Evolutionary conservation across 2,329 filamentous ascomycete species (phyloP), one percentile per base, ranked within the genome.

Genomic region (Penicillium sp.): DNA sequence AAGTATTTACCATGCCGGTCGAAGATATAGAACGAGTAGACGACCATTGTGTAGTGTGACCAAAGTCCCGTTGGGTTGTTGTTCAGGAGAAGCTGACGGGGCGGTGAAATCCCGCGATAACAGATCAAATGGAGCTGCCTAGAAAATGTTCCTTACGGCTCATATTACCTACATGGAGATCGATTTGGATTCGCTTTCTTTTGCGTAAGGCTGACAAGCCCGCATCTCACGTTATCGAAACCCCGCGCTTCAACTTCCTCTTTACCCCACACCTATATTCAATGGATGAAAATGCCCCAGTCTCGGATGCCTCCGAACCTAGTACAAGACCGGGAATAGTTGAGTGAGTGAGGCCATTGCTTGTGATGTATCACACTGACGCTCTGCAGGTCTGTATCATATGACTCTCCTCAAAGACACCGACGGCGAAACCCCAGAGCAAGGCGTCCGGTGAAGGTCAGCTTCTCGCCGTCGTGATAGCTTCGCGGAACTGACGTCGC

Each of bases 1-100:
- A 18, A 24, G 39, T 42, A 45, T 38, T 71, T 82, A 97, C 94
- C 96, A 77, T 99, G 94, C 62, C 94, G 88, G 78, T 99, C 94
- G 74, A 99, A 99, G 72, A 99, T 97, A 81, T 96, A 96, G 78
- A 99, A 96, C 56, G 92, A 92, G 78, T 95, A 97, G 75, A 97
- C 89, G 57, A 89, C 87, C 94, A 99, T 97, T 70, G 65, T 79
- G 58, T 39, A n/a, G 31, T 10, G 21, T 43, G 16, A 14, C 27
- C 18, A 27, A 42, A 40, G 38, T 40, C 14, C 42, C 16, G 49
- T 45, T 34, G 42, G 50, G 54, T 57, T 56, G 56, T 55, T 62
- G 61, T 60, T 62, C 62, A 62, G 60, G 62, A 56, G 62, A 58
- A 21, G 31, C 34, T 21, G 49, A 41, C 34, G 18, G 51, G 62